Base-by-base conservation (phyloP, 2,329 filamentous ascomycete genomes). In the Colletotrichum agaves region DNA sequence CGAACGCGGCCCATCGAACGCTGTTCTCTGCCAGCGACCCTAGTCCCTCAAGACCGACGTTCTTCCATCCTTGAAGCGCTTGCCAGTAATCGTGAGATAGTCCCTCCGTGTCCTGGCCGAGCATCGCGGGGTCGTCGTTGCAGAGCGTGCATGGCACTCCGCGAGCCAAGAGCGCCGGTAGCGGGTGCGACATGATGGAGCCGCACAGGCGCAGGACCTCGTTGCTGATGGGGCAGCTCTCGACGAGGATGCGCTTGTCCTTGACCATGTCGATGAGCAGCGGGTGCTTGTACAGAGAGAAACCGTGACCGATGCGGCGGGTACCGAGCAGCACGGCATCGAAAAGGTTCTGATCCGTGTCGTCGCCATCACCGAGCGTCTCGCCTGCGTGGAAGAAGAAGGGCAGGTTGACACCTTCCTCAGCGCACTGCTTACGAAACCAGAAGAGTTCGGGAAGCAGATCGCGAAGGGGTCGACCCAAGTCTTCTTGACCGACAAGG, bases 361-460 rank as follows among this genome's bases (percentile, higher is more conserved):
- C 61, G 39, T 50, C 50, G 53, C 70, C 70, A 47, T 61, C 57
- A 53, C 91, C 92, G 1, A 94, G 86, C 43, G 87, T 91, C 78
- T 96, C 93, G 71, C 93, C 93, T 0, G 93, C 93, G 77, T 96
- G 93, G 81, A 97, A 94, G 82, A 94, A 94, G 82, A 97, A 95
- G 1, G 93, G 93, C 19, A 97, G 89, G 55, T 92, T 86, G 27
- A 96, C 85, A 4, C 86, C 87, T 74, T 91, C 88, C 74, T 91
- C 84, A 1, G 86, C 87, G 77, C 93, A 96, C 71, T 89, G 86
- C 76, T 93, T 93, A 71, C 89, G 88, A 84, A 97, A 97, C 91
- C 92, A 96, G 77, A 97, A 93, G 1, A 97, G 81, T 72, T 94
- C 87, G 0, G 93, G 92, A 0, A 93, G 84, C 5, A 94, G 81